Evolutionary conservation across 2,329 filamentous ascomycete genomes (phyloP), one percentile per base, ranked within the genome.

Genomic region (Ilyonectria destructans): DNA sequence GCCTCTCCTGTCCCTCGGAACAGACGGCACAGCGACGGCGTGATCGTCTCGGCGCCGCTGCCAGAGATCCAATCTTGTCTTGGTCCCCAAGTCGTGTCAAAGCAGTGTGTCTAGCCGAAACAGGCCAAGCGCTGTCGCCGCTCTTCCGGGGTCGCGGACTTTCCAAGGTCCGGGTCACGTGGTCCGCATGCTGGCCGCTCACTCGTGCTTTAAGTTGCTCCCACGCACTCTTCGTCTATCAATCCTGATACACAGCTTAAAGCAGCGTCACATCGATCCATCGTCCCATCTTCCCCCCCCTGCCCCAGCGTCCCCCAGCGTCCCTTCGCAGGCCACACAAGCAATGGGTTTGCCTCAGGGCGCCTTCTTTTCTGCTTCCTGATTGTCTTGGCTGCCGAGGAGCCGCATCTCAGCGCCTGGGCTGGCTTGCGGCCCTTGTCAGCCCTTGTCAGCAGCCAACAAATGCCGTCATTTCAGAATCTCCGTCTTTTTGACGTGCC

Each of bases 21-120:
- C 62, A 72, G 57, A 75, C 74, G 74, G 74, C 74, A 75, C 71
- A 71, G 43, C 67, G 74, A 71, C 71, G 71, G 68, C 73, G 56
- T 69, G 65, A 67, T 71, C 66, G 73, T 71, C 73, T 75, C 64
- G 71, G 73, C 73, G 69, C 67, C 65, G 60, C 58, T 71, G 54
- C 51, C 59, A 65, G 51, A 60, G 62, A 67, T 71, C 52, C 65
- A 67, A 65, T 64, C 58, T 66, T 54, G 58, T 65, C 68, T 55
- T 60, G 59, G 45, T 57, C 13, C n/a, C 55, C 37, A 33, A 31
- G 55, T 45, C 33, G 37, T 64, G 62, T 58, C 62, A 64, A 64
- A 58, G 48, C 55, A 58, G 40, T 37, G 55, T 26, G 29, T 58
- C 29, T 40, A 55, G 43, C 48, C 48, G 15, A 8, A 61, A 33